Conservation (phyloP, 305 asterid species). For the Solanum hybrid region DNA sequence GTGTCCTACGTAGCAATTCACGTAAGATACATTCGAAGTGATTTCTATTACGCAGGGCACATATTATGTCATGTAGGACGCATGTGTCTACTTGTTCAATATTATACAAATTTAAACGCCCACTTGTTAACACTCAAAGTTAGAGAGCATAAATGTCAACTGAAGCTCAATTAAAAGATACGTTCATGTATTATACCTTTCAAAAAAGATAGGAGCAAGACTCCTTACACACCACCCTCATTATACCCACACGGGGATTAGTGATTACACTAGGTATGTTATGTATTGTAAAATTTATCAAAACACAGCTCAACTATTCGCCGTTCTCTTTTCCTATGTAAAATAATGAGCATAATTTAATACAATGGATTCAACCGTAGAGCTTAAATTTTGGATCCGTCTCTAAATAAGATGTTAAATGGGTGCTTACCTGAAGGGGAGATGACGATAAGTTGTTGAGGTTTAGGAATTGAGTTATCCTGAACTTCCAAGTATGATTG, state of each 20-base stretch:
- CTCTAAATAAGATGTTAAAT: neutral
- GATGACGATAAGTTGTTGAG: conserved; percentile 79
- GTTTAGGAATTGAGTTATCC: conserved; percentile 64
- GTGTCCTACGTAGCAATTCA: neutral
- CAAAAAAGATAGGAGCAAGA: too few relatives aligned
- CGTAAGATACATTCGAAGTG: neutral
- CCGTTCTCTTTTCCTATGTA: neutral
- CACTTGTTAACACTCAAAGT: neutral
- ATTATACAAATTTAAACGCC: neutral
- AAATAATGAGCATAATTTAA: neutral
- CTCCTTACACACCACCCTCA: neutral
- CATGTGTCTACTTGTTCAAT: neutral
- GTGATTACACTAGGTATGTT: neutral
- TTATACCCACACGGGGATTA: neutral
- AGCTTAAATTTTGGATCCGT: neutral
- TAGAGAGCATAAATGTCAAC: neutral
- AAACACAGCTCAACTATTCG: neutral
- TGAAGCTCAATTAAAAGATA: neutral
- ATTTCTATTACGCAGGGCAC: neutral
- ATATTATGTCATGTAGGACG: neutral
- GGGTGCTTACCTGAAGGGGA: conserved; percentile 39
- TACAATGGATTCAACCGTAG: neutral
- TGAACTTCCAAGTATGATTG: conserved; percentile 73
- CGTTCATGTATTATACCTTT: too few relatives aligned
- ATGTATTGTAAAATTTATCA: neutral